Conservation (phyloP, 495 filamentous ascomycete species). For the Tuber calosporum region DNA sequence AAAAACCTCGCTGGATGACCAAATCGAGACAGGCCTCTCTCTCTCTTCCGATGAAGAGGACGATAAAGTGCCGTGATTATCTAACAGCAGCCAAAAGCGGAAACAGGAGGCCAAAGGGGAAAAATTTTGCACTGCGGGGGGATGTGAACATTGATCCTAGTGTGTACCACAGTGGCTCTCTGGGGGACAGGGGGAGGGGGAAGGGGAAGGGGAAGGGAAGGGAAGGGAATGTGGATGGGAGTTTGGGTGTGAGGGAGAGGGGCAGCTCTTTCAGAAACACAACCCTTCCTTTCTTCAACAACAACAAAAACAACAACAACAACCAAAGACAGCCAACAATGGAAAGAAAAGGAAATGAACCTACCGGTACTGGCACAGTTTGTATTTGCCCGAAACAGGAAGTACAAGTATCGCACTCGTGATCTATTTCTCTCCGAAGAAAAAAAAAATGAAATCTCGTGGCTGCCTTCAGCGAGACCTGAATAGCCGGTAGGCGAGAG, state of each 20-base stretch:
- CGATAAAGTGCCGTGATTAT: constrained; percentile 29
- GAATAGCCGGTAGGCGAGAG: background rate
- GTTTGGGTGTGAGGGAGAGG: background rate
- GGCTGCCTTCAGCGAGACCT: background rate
- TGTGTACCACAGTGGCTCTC: background rate
- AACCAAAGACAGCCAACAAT: background rate
- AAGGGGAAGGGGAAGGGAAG: background rate
- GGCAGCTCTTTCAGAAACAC: background rate
- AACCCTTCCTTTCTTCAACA: background rate
- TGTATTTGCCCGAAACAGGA: background rate
- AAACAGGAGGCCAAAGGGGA: background rate
- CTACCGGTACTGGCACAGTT: background rate
- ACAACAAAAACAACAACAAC: too few relatives aligned
- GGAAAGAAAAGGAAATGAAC: background rate
- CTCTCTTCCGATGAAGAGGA: constrained; percentile 25
- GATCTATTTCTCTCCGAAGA: background rate
- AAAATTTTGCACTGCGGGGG: background rate
- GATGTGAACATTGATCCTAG: background rate
- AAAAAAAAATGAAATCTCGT: background rate
- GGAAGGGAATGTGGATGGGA: background rate
- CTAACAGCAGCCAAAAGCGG: constrained; percentile 17
- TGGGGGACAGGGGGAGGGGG: background rate
- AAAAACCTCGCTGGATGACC: constrained; percentile 7
- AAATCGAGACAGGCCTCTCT: constrained; percentile 1
- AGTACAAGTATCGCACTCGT: constrained; percentile 1